Conservation (phyloP, 257 asterid species). For the Galeopsis tetrahit region DNA sequence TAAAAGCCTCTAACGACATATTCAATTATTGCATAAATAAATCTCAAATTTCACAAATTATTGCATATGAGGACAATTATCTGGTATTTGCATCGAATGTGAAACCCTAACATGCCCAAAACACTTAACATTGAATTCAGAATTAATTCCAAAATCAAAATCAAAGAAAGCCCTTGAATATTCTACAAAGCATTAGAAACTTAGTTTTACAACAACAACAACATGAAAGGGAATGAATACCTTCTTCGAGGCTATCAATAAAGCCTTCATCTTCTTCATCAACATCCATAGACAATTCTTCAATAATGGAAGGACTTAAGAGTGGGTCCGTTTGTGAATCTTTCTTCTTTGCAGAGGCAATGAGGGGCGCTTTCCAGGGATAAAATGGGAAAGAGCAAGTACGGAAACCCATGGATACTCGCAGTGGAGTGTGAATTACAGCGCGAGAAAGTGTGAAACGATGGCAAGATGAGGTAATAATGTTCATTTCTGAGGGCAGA, state of each 20-base stretch:
- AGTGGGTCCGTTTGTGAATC: slow-evolving; percentile 48
- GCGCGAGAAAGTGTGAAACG: slow-evolving; percentile 6
- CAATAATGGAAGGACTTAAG: slow-evolving; percentile 50
- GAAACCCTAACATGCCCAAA: not conserved
- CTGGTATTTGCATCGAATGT: slow-evolving; percentile 1
- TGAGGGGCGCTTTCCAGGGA: slow-evolving; percentile 31
- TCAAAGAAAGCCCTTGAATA: not conserved
- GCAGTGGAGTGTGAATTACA: slow-evolving; percentile 28
- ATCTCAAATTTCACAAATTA: slow-evolving; percentile 1
- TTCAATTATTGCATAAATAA: not conserved
- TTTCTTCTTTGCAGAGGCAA: slow-evolving; percentile 50
- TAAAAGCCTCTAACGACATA: not conserved
- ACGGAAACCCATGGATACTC: slow-evolving; percentile 26
- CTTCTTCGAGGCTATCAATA: slow-evolving; percentile 54
- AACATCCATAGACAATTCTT: slow-evolving; percentile 47
- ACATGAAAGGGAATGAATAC: slow-evolving; percentile 29
- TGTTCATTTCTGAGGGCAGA: slow-evolving; percentile 34
- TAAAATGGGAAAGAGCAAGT: slow-evolving; percentile 36
- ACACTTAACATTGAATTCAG: not conserved
- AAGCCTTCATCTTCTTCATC: slow-evolving; percentile 46
- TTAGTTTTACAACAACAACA: not conserved
- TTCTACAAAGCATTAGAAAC: not conserved
- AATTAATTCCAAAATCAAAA: not conserved
- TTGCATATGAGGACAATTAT: not conserved
- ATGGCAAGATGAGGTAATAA: slow-evolving; percentile 34